Percentiles rank a stretch among this genome's conserved stretches.
Conservation (phyloP, 1,284 basidiomycete species). For the Abortiporus biennis region DNA sequence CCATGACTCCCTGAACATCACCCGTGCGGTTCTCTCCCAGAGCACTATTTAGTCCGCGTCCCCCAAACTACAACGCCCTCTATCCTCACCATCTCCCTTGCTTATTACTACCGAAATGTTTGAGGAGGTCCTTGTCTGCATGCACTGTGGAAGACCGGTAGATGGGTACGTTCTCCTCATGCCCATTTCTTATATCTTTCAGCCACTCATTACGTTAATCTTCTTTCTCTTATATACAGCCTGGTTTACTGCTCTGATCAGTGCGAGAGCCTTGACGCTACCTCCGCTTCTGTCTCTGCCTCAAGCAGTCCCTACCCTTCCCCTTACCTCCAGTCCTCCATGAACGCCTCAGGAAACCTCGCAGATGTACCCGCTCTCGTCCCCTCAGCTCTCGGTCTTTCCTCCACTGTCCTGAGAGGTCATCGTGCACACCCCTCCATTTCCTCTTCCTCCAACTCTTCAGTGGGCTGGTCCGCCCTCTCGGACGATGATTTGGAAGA, state of each 20-base stretch:
- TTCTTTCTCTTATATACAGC: constrained; percentile 29
- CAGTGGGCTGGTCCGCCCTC: constrained; percentile 48
- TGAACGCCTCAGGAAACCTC: constrained; percentile 26
- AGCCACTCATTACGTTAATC: constrained; percentile 3
- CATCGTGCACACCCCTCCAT: constrained; percentile 13
- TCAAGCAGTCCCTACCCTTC: constrained; percentile 61
- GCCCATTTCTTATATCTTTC: constrained; percentile 8
- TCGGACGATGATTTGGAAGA: constrained; percentile 30
- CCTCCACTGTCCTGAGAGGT: constrained; percentile 31
- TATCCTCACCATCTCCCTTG: neutral
- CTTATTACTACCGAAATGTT: constrained; percentile 10
- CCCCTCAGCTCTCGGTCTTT: constrained; percentile 53
- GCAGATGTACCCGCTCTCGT: constrained; percentile 23
- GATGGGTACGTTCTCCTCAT: constrained; percentile 13
- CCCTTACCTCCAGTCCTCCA: constrained; percentile 47
- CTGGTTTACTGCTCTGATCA: constrained; percentile 70
- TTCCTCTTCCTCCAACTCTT: constrained; percentile 36
- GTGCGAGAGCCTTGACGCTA: constrained; percentile 58
- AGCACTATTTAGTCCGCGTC: neutral
- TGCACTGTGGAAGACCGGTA: constrained; percentile 16
- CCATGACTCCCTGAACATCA: neutral
- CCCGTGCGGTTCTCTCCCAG: constrained; percentile 1
- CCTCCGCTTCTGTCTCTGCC: constrained; percentile 60
- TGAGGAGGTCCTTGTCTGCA: constrained; percentile 16
- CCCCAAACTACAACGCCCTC: neutral